phyloP scores from a whole-genome alignment of 768 basidiomycete genomes.

The Boletus sp. region DNA sequence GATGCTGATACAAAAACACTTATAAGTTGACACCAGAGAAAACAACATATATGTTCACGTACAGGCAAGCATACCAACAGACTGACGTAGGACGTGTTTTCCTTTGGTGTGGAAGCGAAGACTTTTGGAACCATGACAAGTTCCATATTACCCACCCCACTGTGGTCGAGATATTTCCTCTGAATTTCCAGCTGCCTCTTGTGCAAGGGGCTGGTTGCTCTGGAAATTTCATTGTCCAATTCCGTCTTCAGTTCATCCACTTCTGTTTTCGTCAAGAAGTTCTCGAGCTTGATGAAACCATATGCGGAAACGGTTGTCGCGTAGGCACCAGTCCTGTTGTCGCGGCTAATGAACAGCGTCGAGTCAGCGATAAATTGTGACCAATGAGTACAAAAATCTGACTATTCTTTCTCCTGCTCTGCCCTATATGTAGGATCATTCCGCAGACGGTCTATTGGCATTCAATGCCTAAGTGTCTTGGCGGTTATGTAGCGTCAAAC shows the following conservation, averaged over 20 bases:
- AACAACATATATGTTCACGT: neutral
- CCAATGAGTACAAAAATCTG: neutral
- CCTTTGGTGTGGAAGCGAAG: constrained; percentile 7
- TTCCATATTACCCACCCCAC: constrained; percentile 14
- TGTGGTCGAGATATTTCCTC: constrained; percentile 1
- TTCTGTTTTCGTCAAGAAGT: constrained; percentile 11
- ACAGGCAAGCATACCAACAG: constrained; percentile 10
- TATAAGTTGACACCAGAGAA: neutral
- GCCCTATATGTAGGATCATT: constrained; percentile 12
- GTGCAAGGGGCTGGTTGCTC: constrained; percentile 2
- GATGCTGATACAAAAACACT: constrained; percentile 5
- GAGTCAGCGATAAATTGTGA: neutral
- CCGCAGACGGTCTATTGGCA: constrained; percentile 5
- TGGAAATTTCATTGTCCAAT: constrained; percentile 7
- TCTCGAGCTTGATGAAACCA: constrained; percentile 18
- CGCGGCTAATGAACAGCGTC: neutral
- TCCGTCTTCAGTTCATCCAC: constrained; percentile 12
- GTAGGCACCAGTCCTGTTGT: constrained; percentile 14
- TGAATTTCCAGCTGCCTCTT: constrained; percentile 16
- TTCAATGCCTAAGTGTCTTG: neutral
- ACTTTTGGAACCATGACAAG: constrained; percentile 18
- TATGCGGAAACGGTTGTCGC: constrained; percentile 15
- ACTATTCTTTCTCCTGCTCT: constrained; percentile 17
- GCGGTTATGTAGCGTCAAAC: neutral
- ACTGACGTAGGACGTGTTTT: constrained; percentile 13